Conservation (phyloP, 257 asterid species). For the Rhazya stricta region DNA sequence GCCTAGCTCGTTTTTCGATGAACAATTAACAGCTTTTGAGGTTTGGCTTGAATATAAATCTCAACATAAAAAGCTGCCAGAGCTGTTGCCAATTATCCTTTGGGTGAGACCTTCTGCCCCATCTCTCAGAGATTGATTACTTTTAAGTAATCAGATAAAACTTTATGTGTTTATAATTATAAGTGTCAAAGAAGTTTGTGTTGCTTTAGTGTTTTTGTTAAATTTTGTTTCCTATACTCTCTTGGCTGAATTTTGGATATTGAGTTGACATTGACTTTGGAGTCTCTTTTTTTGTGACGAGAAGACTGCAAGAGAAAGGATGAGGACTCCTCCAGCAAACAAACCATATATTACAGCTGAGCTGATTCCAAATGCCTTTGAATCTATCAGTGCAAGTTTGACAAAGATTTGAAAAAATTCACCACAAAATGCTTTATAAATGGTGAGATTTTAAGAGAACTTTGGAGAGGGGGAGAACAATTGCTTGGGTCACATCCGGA, state of each 20-base stretch:
- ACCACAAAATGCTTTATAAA: not conserved
- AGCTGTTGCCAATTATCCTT: slow-evolving; percentile 93
- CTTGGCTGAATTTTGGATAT: not conserved
- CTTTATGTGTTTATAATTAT: too few relatives aligned
- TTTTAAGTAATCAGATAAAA: not conserved
- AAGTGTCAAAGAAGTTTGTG: too few relatives aligned
- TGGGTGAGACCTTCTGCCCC: slow-evolving; percentile 50
- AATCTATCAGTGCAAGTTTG: not conserved
- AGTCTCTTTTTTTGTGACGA: not conserved
- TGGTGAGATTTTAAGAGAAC: too few relatives aligned
- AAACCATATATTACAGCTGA: not conserved
- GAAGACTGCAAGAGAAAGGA: too few relatives aligned
- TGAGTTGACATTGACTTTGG: not conserved
- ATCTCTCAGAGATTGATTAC: not conserved
- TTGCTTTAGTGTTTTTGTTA: too few relatives aligned
- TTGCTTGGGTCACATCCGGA: too few relatives aligned
- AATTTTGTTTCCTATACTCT: not conserved
- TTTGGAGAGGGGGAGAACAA: not conserved
- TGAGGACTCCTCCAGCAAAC: not conserved
- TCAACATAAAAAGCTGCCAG: slow-evolving; percentile 85
- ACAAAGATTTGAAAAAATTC: not conserved
- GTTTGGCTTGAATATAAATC: slow-evolving; percentile 99
- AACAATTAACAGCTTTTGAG: slow-evolving; percentile 89
- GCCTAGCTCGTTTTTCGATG: slow-evolving; percentile 85
- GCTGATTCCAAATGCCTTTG: not conserved